phyloP scores from a whole-genome alignment of 1,284 basidiomycete species.

The Papiliotrema nemorosa region DNA sequence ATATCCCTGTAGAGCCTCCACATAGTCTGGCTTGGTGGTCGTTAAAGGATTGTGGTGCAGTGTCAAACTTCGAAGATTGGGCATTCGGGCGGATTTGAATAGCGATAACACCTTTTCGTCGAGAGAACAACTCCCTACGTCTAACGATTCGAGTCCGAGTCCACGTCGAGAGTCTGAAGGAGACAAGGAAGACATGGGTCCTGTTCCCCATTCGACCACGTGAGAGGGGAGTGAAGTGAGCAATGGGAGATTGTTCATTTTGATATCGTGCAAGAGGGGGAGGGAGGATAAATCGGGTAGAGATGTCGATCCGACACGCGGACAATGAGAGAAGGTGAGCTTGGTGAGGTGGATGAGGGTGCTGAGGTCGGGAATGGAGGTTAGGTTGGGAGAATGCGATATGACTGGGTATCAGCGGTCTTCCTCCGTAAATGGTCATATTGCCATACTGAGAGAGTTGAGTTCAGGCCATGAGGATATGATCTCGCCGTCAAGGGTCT shows the following conservation, averaged over 20 bases:
- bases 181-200: constrained; percentile 24
- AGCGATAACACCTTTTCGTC: constrained; percentile 18
- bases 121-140: constrained; percentile 43
- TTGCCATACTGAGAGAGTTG: constrained; percentile 41
- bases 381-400: constrained; percentile 42
- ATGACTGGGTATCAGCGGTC: constrained; percentile 16
- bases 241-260: constrained; percentile 42
- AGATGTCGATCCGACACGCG: constrained; percentile 24
- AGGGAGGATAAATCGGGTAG: constrained; percentile 39
- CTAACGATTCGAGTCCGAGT: constrained; percentile 42
- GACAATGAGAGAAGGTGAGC: constrained; percentile 45
- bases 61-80: constrained; percentile 36
- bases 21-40: constrained; percentile 31
- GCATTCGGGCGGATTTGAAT: constrained; percentile 12
- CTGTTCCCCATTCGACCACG: constrained; percentile 38
- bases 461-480: constrained; percentile 35
- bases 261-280: constrained; percentile 43
- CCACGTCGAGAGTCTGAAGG: constrained; percentile 14
- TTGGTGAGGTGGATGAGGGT: constrained; percentile 39
- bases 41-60: constrained; percentile 41
- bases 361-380: constrained; percentile 25
- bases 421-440: too few relatives aligned
- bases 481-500: constrained; percentile 25
- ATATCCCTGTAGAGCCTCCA: constrained; percentile 27
- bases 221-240: constrained; percentile 34